These are phyloP conservation scores for Lactarius pseudohatsudake DNA, from an alignment of 768 basidiomycete genomes.

Conservation along the genomic window DNA sequence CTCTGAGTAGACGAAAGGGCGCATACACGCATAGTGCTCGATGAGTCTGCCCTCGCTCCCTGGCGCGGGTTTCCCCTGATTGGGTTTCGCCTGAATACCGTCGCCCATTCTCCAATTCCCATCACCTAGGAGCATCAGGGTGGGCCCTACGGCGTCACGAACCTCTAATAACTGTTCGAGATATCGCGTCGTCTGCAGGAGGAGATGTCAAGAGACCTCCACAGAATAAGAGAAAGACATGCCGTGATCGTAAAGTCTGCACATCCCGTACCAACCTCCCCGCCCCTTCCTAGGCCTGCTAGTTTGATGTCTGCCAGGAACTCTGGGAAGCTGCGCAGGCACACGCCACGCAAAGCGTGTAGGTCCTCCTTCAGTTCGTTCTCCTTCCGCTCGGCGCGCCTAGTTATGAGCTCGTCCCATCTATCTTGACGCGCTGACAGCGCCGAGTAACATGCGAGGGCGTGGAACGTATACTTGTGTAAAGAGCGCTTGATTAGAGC, in stretches of 20 bases:
- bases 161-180: conserved; percentile 71
- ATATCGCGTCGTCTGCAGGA: conserved; percentile 60
- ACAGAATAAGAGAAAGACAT: conserved; percentile 30
- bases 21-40: conserved; percentile 75
- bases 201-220: neutral
- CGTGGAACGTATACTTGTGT: conserved; percentile 79
- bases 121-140: conserved; percentile 71
- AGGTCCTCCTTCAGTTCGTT: conserved; percentile 76
- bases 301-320: conserved; percentile 77
- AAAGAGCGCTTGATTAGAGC: conserved; percentile 71
- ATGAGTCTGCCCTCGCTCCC: conserved; percentile 59
- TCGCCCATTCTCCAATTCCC: conserved; percentile 95
- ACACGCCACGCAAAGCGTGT: conserved; percentile 61
- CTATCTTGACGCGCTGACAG: conserved; percentile 55
- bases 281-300: conserved; percentile 53
- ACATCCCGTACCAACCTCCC: conserved; percentile 63
- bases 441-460: conserved; percentile 65
- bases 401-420: conserved; percentile 66
- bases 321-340: conserved; percentile 81
- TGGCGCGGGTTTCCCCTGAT: conserved; percentile 43
- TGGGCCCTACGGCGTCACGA: conserved; percentile 61
- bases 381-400: conserved; percentile 44
- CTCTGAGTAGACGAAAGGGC: neutral
- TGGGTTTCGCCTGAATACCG: conserved; percentile 58
- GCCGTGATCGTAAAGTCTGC: conserved; percentile 60